These are phyloP conservation scores for Candida sp. DNA, from an alignment of 1,139 yeast species.

Conservation along the genomic window DNA sequence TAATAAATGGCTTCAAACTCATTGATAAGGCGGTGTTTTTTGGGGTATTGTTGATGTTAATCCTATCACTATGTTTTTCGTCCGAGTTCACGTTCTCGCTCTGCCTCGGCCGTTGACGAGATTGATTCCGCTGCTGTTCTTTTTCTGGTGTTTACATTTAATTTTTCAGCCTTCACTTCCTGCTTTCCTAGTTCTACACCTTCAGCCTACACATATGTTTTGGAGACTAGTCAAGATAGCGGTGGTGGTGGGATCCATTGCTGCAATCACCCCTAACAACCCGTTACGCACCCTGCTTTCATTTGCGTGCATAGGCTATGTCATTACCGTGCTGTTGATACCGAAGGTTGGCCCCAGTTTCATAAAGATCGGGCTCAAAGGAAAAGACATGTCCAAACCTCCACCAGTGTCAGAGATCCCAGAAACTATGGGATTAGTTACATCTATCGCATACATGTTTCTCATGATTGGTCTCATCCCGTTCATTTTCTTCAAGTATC, in stretches of 20 bases:
- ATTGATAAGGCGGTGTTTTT: not conserved
- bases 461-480: slow-evolving; percentile 89
- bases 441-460: slow-evolving; percentile 81
- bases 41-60: slow-evolving; percentile 11
- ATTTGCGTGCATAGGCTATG: slow-evolving; percentile 69
- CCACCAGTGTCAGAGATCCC: slow-evolving; percentile 68
- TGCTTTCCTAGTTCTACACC: slow-evolving; percentile 1
- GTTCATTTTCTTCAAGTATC: slow-evolving; percentile 81
- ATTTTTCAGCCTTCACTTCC: slow-evolving; percentile 1
- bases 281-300: slow-evolving; percentile 61
- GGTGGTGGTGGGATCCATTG: slow-evolving; percentile 21
- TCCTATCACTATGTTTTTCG: not conserved
- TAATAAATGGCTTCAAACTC: slow-evolving; percentile 65
- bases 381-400: slow-evolving; percentile 79
- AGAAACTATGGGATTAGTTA: slow-evolving; percentile 90
- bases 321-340: slow-evolving; percentile 59
- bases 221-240: slow-evolving; percentile 16
- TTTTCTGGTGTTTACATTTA: not conserved
- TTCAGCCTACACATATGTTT: slow-evolving; percentile 2
- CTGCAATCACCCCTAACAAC: slow-evolving; percentile 29
- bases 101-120: not conserved
- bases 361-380: slow-evolving; percentile 77
- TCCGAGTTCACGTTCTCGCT: not conserved
- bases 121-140: not conserved
- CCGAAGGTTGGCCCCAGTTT: slow-evolving; percentile 73